phyloP scores from a whole-genome alignment of 805 yeast genomes.

The Teunomyces atbi region DNA sequence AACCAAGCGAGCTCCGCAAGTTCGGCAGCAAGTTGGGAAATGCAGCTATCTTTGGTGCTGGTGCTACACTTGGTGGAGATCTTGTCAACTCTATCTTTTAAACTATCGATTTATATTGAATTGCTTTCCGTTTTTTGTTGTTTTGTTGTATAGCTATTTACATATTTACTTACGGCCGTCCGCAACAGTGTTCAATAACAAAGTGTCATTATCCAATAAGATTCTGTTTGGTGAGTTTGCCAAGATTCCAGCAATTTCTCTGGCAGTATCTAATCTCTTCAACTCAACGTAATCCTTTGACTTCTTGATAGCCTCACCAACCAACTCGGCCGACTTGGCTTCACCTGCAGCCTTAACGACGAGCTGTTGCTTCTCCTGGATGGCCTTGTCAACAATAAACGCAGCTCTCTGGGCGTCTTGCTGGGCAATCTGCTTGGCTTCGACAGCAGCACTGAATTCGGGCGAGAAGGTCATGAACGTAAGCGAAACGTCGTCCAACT shows the following conservation, averaged over 20 bases:
- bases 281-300: constrained; percentile 94
- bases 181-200: constrained; percentile 81
- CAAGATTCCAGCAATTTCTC: constrained; percentile 86
- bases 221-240: constrained; percentile 89
- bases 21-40: constrained; percentile 82
- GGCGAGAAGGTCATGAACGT: constrained; percentile 98
- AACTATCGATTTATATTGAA: background rate
- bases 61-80: constrained; percentile 89
- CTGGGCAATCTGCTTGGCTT: constrained; percentile 98
- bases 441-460: constrained; percentile 96
- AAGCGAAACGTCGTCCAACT: constrained; percentile 92
- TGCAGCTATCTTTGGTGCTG: constrained; percentile 96
- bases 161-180: constrained; percentile 58
- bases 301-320: constrained; percentile 98
- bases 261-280: constrained; percentile 95
- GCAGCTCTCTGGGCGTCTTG: constrained; percentile 99
- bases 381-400: constrained; percentile 92
- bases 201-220: constrained; percentile 86
- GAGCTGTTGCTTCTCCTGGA: constrained; percentile 95
- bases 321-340: constrained; percentile 95
- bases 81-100: constrained; percentile 71
- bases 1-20: constrained; percentile 46
- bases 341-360: constrained; percentile 98
- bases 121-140: background rate
- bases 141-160: constrained; percentile 6